Evolutionary conservation across 495 filamentous ascomycete genomes (phyloP).

Genomic region (Neurospora hispaniola): DNA sequence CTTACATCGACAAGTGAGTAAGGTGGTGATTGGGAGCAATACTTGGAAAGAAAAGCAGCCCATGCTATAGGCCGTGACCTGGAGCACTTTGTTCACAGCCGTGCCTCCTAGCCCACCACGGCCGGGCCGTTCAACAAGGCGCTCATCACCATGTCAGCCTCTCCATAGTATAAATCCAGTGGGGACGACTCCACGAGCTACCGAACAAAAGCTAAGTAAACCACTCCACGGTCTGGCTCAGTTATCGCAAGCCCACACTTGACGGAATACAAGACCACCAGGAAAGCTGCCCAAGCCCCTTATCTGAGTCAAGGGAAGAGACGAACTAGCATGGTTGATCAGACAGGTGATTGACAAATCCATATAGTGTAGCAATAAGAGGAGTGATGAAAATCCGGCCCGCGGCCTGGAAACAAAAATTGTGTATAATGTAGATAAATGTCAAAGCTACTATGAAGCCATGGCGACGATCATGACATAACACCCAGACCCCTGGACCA

Average conservation of each 20-base stretch:
- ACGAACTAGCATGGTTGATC: background rate
- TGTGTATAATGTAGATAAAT: background rate
- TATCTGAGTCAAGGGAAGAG: background rate
- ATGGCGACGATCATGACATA: background rate
- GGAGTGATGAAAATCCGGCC: background rate
- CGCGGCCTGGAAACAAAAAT: background rate
- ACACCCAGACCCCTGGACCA: background rate
- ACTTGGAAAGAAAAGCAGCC: background rate
- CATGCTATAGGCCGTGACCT: background rate
- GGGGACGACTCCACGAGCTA: background rate
- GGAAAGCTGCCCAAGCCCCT: background rate
- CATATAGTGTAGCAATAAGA: background rate
- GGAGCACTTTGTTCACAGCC: background rate
- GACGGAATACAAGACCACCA: background rate
- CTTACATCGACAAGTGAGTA: no score
- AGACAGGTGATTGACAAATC: background rate
- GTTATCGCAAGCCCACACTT: background rate
- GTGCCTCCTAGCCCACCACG: background rate
- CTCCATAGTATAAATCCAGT: background rate
- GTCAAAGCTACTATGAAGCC: background rate
- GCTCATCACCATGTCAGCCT: background rate
- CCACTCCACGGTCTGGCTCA: background rate
- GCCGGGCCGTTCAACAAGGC: background rate
- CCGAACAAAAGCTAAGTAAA: background rate
- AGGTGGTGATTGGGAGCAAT: no score